Base-by-base conservation (phyloP, 2,329 filamentous ascomycete species). In the Fusarium sp. region DNA sequence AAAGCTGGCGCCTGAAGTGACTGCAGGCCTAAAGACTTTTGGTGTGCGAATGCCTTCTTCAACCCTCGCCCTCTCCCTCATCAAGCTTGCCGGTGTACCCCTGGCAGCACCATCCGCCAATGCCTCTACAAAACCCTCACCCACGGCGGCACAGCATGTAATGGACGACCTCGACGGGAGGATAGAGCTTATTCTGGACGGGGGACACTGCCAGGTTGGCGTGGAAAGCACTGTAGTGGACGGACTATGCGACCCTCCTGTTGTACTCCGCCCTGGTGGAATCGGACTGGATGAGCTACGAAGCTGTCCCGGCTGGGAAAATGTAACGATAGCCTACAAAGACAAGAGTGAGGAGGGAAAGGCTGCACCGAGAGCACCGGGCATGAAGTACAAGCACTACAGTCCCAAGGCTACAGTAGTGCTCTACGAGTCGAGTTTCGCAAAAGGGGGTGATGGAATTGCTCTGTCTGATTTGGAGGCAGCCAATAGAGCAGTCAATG, bases 381-480 rank as follows among this genome's bases (percentile, higher is more conserved):
- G 96, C 1, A 99, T 99, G 96, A 99, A 99, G 80, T 99, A 99
- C 77, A 93, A 96, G 76, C 96, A 99, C 77, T 99, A 99, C 75
- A 97, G 94, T 42, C 96, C 96, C 1, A 92, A 90, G 77, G 96
- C 96, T 2, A 88, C 85, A 44, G 94, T 99, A 3, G 82, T 97
- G 15, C 83, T 98, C 3, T 97, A 94, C 75, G 93, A 97, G 76
- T 79, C 86, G 24, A 77, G 74, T 36, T 80, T 75, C 76, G 64
- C 62, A 14, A 69, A 63, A 12, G 77, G 79, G 21, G 67, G 70
- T 42, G 73, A 74, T 11, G 81, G 81, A 9, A 73, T 84, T 34
- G 66, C 75, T 14, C 19, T 63, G 7, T 74, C 74, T 26, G 82
- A 84, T 40, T 51, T 81, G 7, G 73, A 73, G 36, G 44, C 60